Base-by-base conservation (phyloP, 495 filamentous ascomycete species). In the Penicillium daleae region DNA sequence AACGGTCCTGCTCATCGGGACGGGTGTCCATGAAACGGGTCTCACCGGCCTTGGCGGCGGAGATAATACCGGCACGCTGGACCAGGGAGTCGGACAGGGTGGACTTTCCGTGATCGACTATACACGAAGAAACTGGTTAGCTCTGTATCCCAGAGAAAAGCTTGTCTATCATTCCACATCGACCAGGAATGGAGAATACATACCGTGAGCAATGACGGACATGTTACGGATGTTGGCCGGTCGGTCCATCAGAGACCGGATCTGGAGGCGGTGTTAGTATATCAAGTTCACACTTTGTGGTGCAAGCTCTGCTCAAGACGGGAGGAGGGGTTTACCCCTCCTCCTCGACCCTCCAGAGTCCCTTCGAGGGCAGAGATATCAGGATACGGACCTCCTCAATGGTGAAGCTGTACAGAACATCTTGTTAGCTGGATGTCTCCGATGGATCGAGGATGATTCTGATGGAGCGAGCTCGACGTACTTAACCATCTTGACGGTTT, bases 171-270 rank as follows among this genome's bases (percentile, higher is more conserved):
- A 48, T 4, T 6, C 2, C 22, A 13, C 4, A 8, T 15, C 9
- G 2, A 24, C 0, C 1, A 15, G 7, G 21, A 12, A 5, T 4
- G n/a, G n/a, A n/a, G 29, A 59, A 55, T 62, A 56, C 85, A 74
- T 80, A 89, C 87, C 93, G 84, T 99, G 95, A 79, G 95, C 95
- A 91, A 99, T 99, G 80, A 99, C 95, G 83, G 95, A 97, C 96
- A 98, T 99, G 84, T 94, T 93, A 64, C 95, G 92, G 87, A 98
- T 95, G 85, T 99, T 99, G 75, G 89, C 90, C 82, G 90, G 87
- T 79, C 91, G 90, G 91, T 97, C 93, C 95, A 99, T 99, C 83
- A 99, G 87, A 66, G 69, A 75, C 82, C 95, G 92, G 86, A 99
- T 90, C 89, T 90, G 62, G 22, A 52, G n/a, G 17, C 21, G 44